These are phyloP conservation scores for Blastobotrys capitulatus DNA, from an alignment of 1,139 yeast species.

Conservation along the genomic window DNA sequence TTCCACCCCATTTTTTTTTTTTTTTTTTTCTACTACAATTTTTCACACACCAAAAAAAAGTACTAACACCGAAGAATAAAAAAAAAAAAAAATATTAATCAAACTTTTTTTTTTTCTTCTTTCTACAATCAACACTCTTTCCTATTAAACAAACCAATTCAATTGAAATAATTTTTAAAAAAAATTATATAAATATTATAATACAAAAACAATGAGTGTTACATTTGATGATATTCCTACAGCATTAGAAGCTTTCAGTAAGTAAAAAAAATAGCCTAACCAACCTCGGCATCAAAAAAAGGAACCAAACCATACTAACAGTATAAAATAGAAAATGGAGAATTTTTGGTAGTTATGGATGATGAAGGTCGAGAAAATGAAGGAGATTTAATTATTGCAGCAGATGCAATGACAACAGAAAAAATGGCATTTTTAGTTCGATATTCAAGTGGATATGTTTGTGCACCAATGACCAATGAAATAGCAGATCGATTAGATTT, in stretches of 20 bases:
- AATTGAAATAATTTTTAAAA: too few species aligned
- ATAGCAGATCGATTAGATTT: slow-evolving; percentile 76
- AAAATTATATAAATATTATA: too few species aligned
- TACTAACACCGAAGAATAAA: neutral
- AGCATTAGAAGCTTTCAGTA: slow-evolving; percentile 70
- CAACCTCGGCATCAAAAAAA: neutral
- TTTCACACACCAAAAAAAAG: too few species aligned
- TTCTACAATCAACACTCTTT: neutral
- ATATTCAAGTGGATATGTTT: slow-evolving; percentile 81
- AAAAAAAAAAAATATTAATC: neutral
- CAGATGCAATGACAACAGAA: slow-evolving; percentile 68
- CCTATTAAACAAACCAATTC: neutral
- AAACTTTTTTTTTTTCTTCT: neutral
- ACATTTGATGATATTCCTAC: slow-evolving; percentile 57
- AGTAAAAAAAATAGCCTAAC: too few species aligned
- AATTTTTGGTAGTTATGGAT: slow-evolving; percentile 90
- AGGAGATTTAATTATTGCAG: slow-evolving; percentile 94
- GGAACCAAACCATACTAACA: too few species aligned
- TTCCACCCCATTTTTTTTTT: too few species aligned
- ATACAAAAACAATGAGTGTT: neutral
- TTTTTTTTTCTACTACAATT: too few species aligned
- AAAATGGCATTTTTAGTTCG: slow-evolving; percentile 94
- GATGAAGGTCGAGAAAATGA: slow-evolving; percentile 96
- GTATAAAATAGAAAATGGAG: slow-evolving; percentile 58
- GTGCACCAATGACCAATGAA: slow-evolving; percentile 77